phyloP scores from a whole-genome alignment of 768 basidiomycete genomes.

The Leccinum pellstonianum region DNA sequence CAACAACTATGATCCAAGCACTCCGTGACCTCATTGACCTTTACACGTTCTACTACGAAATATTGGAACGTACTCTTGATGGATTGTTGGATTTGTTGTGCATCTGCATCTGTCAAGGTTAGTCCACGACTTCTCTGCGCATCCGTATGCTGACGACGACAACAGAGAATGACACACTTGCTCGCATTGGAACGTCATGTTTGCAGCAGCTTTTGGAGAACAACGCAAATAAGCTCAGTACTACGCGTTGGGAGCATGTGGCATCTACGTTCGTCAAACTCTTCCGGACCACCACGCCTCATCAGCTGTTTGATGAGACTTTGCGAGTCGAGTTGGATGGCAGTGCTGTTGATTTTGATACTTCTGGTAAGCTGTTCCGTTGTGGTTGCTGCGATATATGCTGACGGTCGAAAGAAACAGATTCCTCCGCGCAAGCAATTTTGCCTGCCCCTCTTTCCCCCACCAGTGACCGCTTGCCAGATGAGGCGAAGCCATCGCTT shows the following conservation, averaged over 20 bases:
- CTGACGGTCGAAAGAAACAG: slow-evolving; percentile 28
- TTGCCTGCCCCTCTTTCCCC: slow-evolving; percentile 89
- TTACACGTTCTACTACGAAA: slow-evolving; percentile 94
- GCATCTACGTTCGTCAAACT: slow-evolving; percentile 91
- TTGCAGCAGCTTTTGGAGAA: slow-evolving; percentile 93
- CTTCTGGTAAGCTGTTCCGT: slow-evolving; percentile 30
- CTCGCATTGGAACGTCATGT: slow-evolving; percentile 96
- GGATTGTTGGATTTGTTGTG: slow-evolving; percentile 91
- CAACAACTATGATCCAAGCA: slow-evolving; percentile 98
- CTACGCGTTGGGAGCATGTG: slow-evolving; percentile 86
- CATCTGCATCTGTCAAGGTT: slow-evolving; percentile 98
- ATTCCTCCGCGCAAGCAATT: slow-evolving; percentile 64
- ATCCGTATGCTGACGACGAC: slow-evolving; percentile 6
- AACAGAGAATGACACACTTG: slow-evolving; percentile 95
- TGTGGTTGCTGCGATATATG: slow-evolving; percentile 1
- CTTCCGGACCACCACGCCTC: slow-evolving; percentile 97
- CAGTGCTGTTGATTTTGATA: slow-evolving; percentile 53
- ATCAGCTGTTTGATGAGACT: slow-evolving; percentile 93
- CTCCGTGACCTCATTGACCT: slow-evolving; percentile 93
- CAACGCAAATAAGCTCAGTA: slow-evolving; percentile 84
- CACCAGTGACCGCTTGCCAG: slow-evolving; percentile 51
- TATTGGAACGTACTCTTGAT: slow-evolving; percentile 85
- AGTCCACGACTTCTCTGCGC: neutral
- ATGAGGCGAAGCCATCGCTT: slow-evolving; percentile 52
- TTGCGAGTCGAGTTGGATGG: slow-evolving; percentile 82